Conservation (phyloP, 495 filamentous ascomycete species). For the Neurospora sp. region DNA sequence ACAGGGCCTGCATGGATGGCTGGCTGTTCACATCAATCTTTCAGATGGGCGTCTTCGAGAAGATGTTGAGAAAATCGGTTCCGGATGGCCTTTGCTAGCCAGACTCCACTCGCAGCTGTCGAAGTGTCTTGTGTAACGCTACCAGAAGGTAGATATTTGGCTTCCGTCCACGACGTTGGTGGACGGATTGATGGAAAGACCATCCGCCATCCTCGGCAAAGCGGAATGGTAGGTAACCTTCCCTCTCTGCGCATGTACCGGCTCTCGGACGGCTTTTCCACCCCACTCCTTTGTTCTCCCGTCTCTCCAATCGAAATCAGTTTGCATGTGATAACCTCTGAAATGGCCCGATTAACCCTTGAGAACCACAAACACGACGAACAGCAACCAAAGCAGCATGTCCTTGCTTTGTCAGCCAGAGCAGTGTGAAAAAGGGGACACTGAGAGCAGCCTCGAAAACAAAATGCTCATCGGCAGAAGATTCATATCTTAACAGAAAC, state of each 20-base stretch:
- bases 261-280: background rate
- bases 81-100: background rate
- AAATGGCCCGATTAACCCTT: background rate
- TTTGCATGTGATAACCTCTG: background rate
- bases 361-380: background rate
- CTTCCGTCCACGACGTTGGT: background rate
- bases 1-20: background rate
- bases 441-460: background rate
- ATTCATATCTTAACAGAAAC: background rate
- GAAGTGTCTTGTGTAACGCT: background rate
- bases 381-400: background rate
- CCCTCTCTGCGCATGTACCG: background rate
- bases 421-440: background rate
- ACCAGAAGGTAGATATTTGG: background rate
- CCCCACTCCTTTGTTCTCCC: background rate
- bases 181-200: background rate
- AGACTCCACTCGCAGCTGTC: background rate
- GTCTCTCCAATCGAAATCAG: background rate
- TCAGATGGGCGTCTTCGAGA: background rate
- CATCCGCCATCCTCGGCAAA: background rate
- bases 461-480: background rate
- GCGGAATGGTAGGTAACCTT: background rate
- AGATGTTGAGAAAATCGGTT: background rate
- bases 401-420: background rate
- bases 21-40: background rate